Evolutionary conservation across 371 early-diverging fungal genomes (phyloP).

Genomic region (Mucor circinelloides): DNA sequence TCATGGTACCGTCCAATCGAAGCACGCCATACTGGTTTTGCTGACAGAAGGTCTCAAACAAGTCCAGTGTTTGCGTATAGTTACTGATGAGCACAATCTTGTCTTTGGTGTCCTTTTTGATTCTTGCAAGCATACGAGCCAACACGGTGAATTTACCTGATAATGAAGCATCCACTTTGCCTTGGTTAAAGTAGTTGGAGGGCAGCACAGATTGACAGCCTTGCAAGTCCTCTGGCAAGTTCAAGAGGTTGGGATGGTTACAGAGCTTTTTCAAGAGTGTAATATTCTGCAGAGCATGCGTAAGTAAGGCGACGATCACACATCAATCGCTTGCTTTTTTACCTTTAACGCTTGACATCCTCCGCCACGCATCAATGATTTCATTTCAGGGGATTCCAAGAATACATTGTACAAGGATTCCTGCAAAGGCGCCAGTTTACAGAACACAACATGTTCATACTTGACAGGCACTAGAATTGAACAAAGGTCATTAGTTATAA

Average conservation of each 20-base stretch:
- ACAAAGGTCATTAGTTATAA: too few species aligned
- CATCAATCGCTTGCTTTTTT: too few species aligned
- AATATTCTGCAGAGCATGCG: constrained; percentile 63
- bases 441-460: constrained; percentile 97
- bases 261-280: constrained; percentile 92
- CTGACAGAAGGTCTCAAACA: constrained; percentile 88
- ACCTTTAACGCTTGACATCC: constrained; percentile 75
- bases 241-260: constrained; percentile 89
- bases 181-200: constrained; percentile 29
- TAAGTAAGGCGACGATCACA: too few species aligned
- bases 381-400: constrained; percentile 78
- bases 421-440: constrained; percentile 80
- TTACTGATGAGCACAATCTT: constrained; percentile 97
- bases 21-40: constrained; percentile 78
- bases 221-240: constrained; percentile 68
- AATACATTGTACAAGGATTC: constrained; percentile 81
- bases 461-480: constrained; percentile 80
- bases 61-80: constrained; percentile 96
- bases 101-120: constrained; percentile 78
- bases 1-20: constrained; percentile 94
- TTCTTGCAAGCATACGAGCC: constrained; percentile 72
- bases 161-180: constrained; percentile 67
- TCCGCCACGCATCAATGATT: constrained; percentile 62
- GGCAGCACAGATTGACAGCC: constrained; percentile 70
- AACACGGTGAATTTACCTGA: constrained; percentile 91